Conservation (phyloP, 345 rosid genomes). For the Populus ilicifolia region DNA sequence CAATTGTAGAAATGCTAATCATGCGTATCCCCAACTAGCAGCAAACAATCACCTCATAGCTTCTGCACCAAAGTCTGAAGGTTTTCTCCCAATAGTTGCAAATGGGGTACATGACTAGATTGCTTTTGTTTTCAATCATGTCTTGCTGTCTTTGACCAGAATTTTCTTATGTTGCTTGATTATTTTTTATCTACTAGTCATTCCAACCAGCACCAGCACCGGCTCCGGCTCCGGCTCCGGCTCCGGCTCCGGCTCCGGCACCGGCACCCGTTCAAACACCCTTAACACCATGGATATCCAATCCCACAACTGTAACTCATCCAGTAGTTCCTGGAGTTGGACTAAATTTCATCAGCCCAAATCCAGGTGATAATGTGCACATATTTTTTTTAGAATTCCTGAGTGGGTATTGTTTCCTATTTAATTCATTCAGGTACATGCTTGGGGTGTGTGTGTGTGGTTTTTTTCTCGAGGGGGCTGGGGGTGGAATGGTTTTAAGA, state of each 20-base stretch:
- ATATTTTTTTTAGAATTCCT: neutral
- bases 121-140: neutral
- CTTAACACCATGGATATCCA: slow-evolving; percentile 25
- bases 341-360: slow-evolving; percentile 15
- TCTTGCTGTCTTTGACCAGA: neutral
- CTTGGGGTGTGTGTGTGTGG: too few species aligned
- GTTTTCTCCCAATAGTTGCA: slow-evolving; percentile 21
- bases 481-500: neutral
- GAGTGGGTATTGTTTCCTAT: neutral
- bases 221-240: neutral
- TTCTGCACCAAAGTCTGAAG: slow-evolving; percentile 28
- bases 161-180: neutral
- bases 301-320: slow-evolving; percentile 18
- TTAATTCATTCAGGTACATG: neutral
- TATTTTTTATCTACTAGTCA: slow-evolving; percentile 7
- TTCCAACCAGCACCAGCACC: slow-evolving; percentile 22
- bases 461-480: too few species aligned
- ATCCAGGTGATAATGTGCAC: slow-evolving; percentile 16
- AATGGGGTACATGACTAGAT: slow-evolving; percentile 25
- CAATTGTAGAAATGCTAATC: slow-evolving; percentile 29
- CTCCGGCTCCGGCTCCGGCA: slow-evolving; percentile 8
- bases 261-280: slow-evolving; percentile 23
- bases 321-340: slow-evolving; percentile 22
- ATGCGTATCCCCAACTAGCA: slow-evolving; percentile 19
- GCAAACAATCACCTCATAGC: slow-evolving; percentile 19